These are phyloP conservation scores for Cladophialophora exuberans DNA, from an alignment of 2,329 filamentous ascomycete genomes.

Conservation along the genomic window DNA sequence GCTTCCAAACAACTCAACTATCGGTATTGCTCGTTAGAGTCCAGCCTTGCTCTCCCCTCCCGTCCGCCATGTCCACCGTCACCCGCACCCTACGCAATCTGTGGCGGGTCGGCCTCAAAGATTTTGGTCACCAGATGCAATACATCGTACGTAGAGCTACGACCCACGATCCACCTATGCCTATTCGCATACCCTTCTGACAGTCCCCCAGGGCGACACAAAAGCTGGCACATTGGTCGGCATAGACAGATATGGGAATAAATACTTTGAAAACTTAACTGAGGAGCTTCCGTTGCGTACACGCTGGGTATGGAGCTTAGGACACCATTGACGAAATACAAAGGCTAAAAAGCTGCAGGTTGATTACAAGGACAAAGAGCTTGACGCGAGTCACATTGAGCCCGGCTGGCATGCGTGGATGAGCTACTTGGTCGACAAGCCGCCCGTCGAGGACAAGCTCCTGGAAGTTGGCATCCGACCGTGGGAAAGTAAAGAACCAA, in stretches of 20 bases:
- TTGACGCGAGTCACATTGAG: conserved; percentile 70
- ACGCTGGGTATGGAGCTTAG: conserved; percentile 20
- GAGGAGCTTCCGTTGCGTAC: conserved; percentile 80
- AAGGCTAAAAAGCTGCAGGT: conserved; percentile 77
- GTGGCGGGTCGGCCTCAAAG: conserved; percentile 86
- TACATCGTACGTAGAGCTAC: conserved; percentile 35
- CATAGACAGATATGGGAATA: conserved; percentile 90
- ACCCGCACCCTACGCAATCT: conserved; percentile 84
- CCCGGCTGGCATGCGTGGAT: conserved; percentile 99
- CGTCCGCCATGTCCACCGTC: conserved; percentile 78
- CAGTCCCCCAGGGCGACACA: conserved; percentile 73
- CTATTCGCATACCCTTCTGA: neutral
- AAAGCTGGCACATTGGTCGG: conserved; percentile 88
- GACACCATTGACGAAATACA: conserved; percentile 63
- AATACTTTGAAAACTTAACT: conserved; percentile 88
- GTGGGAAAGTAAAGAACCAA: conserved; percentile 77
- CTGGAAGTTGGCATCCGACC: conserved; percentile 67
- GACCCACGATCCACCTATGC: neutral
- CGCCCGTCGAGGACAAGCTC: conserved; percentile 76
- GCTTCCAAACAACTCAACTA: neutral
- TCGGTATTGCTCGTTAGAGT: neutral
- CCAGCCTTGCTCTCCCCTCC: neutral
- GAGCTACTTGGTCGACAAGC: conserved; percentile 86
- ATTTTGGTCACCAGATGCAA: conserved; percentile 89
- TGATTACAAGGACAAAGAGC: conserved; percentile 86